A percentile compares a stretch with the other conserved stretches of the same genome.
phyloP scores from a whole-genome alignment of 768 basidiomycete species.

The Ramaria sp. region DNA sequence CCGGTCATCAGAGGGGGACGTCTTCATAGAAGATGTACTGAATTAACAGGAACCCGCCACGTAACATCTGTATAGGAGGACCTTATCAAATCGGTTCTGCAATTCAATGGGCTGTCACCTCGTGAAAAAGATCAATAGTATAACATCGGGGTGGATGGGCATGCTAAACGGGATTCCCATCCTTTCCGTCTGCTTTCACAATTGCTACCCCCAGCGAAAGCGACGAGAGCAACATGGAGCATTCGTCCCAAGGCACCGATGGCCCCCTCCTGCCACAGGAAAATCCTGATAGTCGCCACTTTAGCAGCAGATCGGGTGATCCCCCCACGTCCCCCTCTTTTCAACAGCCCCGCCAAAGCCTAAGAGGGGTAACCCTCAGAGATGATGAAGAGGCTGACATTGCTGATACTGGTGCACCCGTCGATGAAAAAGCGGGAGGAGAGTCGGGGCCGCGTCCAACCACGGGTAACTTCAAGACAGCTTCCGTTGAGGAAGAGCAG shows the following conservation, averaged over 20 bases:
- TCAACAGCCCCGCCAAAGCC: neutral
- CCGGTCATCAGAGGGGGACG: too few species aligned
- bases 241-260: too few species aligned
- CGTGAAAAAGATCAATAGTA: neutral
- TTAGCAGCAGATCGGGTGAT: neutral
- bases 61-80: neutral
- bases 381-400: neutral
- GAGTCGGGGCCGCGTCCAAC: neutral
- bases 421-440: neutral
- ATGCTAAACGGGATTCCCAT: too few species aligned
- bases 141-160: neutral
- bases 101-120: neutral
- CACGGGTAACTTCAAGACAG: neutral
- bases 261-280: neutral
- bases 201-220: neutral
- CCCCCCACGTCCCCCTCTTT: neutral
- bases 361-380: neutral
- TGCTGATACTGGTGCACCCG: neutral
- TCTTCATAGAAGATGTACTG: too few species aligned
- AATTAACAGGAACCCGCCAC: neutral
- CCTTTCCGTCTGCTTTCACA: neutral
- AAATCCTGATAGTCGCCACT: neutral
- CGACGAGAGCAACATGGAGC: neutral
- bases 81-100: neutral
- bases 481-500: slow-evolving; percentile 2